phyloP scores from a whole-genome alignment of 345 rosid species.

The Aurinia saxatilis region DNA sequence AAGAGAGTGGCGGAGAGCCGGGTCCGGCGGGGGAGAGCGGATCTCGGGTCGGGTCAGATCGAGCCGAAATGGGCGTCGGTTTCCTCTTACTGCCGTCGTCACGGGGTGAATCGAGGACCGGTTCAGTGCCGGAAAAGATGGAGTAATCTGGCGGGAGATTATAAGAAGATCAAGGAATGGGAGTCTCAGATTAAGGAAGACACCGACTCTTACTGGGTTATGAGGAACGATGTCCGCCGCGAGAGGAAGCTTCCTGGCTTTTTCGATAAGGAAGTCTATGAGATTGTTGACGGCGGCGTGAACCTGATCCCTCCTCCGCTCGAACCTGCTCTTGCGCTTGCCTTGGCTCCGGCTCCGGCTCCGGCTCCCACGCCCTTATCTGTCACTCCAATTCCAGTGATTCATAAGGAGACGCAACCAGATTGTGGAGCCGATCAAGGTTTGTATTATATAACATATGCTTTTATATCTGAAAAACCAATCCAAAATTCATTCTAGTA shows the following conservation, averaged over 20 bases:
- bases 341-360: conserved; percentile 43
- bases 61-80: conserved; percentile 98
- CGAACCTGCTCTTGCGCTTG: conserved; percentile 32
- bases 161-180: conserved; percentile 95
- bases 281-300: conserved; percentile 60
- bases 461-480: too few relatives aligned
- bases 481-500: too few relatives aligned
- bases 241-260: conserved; percentile 90
- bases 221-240: conserved; percentile 84
- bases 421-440: conserved; percentile 27
- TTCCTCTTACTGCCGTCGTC: conserved; percentile 76
- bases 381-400: conserved; percentile 8
- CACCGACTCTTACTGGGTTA: conserved; percentile 87
- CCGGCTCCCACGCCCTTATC: conserved; percentile 36
- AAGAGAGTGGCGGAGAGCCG: conserved; percentile 89
- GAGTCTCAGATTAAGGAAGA: conserved; percentile 58
- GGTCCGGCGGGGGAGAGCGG: conserved; percentile 71
- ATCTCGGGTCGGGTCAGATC: conserved; percentile 53
- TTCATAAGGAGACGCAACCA: conserved; percentile 47
- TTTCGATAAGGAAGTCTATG: conserved; percentile 90
- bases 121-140: conserved; percentile 98
- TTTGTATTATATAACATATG: conserved; percentile 21
- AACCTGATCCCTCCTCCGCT: conserved; percentile 16
- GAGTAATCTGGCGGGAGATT: conserved; percentile 98
- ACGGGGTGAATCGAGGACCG: conserved; percentile 94